Percentiles rank a stretch among this genome's conserved stretches.
phyloP scores from a whole-genome alignment of 495 filamentous ascomycete species.

The Daldinia bambusicola region DNA sequence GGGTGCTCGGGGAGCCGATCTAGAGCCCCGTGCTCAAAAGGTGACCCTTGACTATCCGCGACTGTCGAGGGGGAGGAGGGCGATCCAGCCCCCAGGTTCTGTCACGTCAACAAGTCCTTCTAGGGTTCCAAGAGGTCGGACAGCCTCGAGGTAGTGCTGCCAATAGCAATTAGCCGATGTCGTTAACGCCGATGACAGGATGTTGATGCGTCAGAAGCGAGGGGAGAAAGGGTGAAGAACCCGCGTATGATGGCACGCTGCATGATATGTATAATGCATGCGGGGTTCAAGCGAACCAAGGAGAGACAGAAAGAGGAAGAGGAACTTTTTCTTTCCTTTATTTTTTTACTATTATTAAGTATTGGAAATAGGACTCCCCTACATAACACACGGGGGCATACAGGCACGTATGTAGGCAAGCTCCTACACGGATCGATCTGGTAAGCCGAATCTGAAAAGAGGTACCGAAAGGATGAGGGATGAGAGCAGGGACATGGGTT shows the following conservation, averaged over 20 bases:
- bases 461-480: slow-evolving; percentile 2
- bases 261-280: slow-evolving; percentile 36
- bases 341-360: slow-evolving; percentile 32
- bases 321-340: background rate
- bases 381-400: no score
- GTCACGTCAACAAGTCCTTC: slow-evolving; percentile 16
- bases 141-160: slow-evolving; percentile 14
- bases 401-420: background rate
- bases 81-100: slow-evolving; percentile 23
- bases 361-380: slow-evolving; percentile 22
- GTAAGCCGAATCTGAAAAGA: slow-evolving; percentile 9
- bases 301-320: slow-evolving; percentile 1
- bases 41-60: slow-evolving; percentile 18
- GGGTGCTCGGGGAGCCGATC: slow-evolving; percentile 39
- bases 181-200: slow-evolving; percentile 27
- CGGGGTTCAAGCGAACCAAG: slow-evolving; percentile 39
- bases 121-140: slow-evolving; percentile 31
- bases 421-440: slow-evolving; percentile 23
- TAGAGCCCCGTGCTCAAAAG: slow-evolving; percentile 37
- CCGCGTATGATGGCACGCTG: slow-evolving; percentile 23
- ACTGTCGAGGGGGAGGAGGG: background rate
- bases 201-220: slow-evolving; percentile 25
- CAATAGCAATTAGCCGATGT: slow-evolving; percentile 24
- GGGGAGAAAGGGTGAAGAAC: slow-evolving; percentile 13
- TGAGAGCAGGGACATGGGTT: background rate